phyloP scores from a whole-genome alignment of 1,284 basidiomycete species.

The Chalciporus sp. region DNA sequence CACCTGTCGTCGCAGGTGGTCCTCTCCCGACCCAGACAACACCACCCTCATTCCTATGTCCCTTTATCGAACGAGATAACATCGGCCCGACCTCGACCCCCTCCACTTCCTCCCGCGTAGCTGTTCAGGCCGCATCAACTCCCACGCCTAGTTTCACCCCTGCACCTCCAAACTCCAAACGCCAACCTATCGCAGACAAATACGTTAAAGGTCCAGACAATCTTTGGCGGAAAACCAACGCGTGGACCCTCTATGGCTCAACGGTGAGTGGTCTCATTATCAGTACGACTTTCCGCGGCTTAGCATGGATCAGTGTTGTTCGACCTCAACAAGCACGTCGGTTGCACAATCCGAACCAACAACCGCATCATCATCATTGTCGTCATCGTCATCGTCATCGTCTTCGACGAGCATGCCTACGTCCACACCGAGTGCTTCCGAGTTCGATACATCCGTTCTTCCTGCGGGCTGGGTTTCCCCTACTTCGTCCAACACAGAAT shows the following conservation, averaged over 20 bases:
- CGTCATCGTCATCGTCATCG: not conserved
- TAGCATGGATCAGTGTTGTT: conserved; percentile 23
- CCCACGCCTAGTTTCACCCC: not conserved
- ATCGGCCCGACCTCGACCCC: conserved; percentile 4
- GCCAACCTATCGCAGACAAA: conserved; percentile 51
- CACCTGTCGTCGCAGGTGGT: conserved; percentile 45
- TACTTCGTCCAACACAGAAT: conserved; percentile 31
- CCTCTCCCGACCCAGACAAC: conserved; percentile 41
- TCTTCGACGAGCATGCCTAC: conserved; percentile 17
- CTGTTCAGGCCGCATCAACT: not conserved
- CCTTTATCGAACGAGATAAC: conserved; percentile 41
- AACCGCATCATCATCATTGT: not conserved
- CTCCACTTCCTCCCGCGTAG: not conserved
- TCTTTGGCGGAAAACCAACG: conserved; percentile 58
- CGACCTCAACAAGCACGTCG: conserved; percentile 33
- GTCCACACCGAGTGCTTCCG: conserved; percentile 17
- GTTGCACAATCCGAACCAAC: conserved; percentile 23
- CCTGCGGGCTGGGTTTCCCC: conserved; percentile 58
- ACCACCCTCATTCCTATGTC: conserved; percentile 65
- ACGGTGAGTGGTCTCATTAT: conserved; percentile 44
- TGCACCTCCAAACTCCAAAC: not conserved
- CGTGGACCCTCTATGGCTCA: conserved; percentile 65
- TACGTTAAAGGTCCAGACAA: conserved; percentile 60
- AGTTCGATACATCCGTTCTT: conserved; percentile 40
- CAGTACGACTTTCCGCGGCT: conserved; percentile 8